Conservation (phyloP, 805 yeast species). For the Blastobotrys mokoenaii region DNA sequence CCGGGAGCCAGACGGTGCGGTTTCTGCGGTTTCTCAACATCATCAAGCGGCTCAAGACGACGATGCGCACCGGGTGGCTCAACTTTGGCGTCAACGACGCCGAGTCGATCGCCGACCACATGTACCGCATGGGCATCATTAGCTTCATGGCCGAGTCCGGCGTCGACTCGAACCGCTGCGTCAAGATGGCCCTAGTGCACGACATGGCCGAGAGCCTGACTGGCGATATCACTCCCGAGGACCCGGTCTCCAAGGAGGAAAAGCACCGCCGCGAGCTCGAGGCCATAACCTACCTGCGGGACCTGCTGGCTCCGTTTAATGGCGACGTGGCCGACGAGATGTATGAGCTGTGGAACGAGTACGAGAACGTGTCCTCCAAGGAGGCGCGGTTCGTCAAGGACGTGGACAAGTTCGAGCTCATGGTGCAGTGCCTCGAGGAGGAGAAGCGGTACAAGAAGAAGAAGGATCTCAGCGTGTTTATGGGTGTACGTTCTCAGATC, state of each 20-base stretch:
- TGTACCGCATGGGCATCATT: constrained; percentile 87
- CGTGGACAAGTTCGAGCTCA: constrained; percentile 82
- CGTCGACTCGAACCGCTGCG: constrained; percentile 60
- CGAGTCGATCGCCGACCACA: constrained; percentile 81
- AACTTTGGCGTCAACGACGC: constrained; percentile 33
- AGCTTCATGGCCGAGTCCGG: constrained; percentile 51
- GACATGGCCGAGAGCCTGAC: constrained; percentile 92
- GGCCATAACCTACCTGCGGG: constrained; percentile 57
- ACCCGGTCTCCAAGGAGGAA: constrained; percentile 63
- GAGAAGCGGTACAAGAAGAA: constrained; percentile 54
- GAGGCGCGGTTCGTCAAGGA: constrained; percentile 92
- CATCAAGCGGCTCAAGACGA: constrained; percentile 62
- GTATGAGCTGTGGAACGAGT: constrained; percentile 72
- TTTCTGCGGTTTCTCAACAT: constrained; percentile 51
- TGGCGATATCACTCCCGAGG: constrained; percentile 88
- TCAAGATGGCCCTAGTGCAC: constrained; percentile 80
- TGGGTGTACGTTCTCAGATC: constrained; percentile 50
- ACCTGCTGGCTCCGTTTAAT: constrained; percentile 60
- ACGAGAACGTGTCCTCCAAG: constrained; percentile 69
- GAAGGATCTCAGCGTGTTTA: constrained; percentile 62
- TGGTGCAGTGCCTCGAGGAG: constrained; percentile 49
- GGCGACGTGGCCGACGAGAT: constrained; percentile 54
- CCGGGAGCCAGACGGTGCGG: constrained; percentile 9
- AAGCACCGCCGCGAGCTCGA: constrained; percentile 74
- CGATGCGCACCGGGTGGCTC: constrained; percentile 91